Percentiles rank a stretch among this genome's conserved stretches.
These are phyloP conservation scores for Schizopora paradoxa DNA, from an alignment of 1,284 basidiomycete genomes.

Conservation along the genomic window DNA sequence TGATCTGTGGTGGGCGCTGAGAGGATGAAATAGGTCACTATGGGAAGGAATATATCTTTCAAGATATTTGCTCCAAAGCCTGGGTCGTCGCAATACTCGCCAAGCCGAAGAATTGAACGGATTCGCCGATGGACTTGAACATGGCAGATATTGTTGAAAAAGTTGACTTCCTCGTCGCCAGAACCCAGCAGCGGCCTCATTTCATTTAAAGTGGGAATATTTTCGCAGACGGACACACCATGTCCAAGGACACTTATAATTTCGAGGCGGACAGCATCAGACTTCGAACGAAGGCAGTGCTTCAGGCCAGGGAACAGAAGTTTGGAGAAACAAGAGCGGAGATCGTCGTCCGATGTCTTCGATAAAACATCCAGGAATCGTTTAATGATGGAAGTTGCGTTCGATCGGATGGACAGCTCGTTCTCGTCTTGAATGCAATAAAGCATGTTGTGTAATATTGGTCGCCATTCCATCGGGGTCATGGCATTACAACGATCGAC, in stretches of 20 bases:
- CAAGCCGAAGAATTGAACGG: conserved; percentile 82
- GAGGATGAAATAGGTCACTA: conserved; percentile 80
- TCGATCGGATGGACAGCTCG: conserved; percentile 85
- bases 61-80: conserved; percentile 70
- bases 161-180: conserved; percentile 93
- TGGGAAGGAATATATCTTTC: conserved; percentile 81
- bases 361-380: conserved; percentile 69
- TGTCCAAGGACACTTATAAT: conserved; percentile 77
- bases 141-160: conserved; percentile 96
- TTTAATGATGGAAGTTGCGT: conserved; percentile 72
- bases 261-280: conserved; percentile 88
- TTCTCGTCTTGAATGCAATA: conserved; percentile 87
- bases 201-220: conserved; percentile 65
- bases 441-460: conserved; percentile 80
- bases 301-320: conserved; percentile 81
- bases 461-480: conserved; percentile 68
- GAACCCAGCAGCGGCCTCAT: conserved; percentile 80
- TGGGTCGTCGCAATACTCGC: conserved; percentile 73
- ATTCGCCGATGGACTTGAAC: conserved; percentile 90
- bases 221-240: conserved; percentile 63
- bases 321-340: conserved; percentile 55
- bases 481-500: conserved; percentile 50
- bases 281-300: conserved; percentile 73
- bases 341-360: conserved; percentile 33
- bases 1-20: conserved; percentile 76